phyloP scores from a whole-genome alignment of 2,329 filamentous ascomycete genomes.

The Hypocrella siamensis region DNA sequence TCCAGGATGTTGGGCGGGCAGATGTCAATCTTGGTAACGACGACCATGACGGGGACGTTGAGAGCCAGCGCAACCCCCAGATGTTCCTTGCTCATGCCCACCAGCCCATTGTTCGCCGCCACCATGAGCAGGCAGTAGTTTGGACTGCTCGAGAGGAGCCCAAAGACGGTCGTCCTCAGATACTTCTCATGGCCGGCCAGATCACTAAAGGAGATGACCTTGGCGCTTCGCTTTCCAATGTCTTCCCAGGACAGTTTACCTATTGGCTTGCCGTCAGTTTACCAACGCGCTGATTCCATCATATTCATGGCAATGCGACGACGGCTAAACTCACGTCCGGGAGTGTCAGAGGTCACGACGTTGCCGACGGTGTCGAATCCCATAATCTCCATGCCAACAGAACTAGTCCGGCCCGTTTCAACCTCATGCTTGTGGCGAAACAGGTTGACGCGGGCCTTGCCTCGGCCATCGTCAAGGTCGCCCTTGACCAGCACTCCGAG shows the following conservation, averaged over 20 bases:
- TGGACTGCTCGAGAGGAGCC: conserved; percentile 81
- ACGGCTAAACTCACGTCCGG: conserved; percentile 49
- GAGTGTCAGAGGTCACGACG: conserved; percentile 65
- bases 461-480: conserved; percentile 83
- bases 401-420: conserved; percentile 87
- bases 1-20: conserved; percentile 90
- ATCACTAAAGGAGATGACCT: conserved; percentile 94
- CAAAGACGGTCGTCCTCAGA: conserved; percentile 89
- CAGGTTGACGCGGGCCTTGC: conserved; percentile 84
- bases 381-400: conserved; percentile 98
- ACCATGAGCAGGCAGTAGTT: conserved; percentile 99
- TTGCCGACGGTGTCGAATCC: conserved; percentile 82
- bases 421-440: conserved; percentile 98
- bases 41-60: conserved; percentile 95
- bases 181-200: conserved; percentile 93
- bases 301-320: neutral
- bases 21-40: conserved; percentile 96
- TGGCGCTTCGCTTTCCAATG: conserved; percentile 85
- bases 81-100: conserved; percentile 98
- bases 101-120: conserved; percentile 89
- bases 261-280: conserved; percentile 7
- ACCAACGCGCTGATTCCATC: neutral
- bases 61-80: conserved; percentile 85
- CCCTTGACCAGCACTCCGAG: conserved; percentile 92
- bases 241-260: conserved; percentile 83